Evolutionary conservation across 2,329 filamentous ascomycete species (phyloP).

Genomic region (Penicillium sp.): DNA sequence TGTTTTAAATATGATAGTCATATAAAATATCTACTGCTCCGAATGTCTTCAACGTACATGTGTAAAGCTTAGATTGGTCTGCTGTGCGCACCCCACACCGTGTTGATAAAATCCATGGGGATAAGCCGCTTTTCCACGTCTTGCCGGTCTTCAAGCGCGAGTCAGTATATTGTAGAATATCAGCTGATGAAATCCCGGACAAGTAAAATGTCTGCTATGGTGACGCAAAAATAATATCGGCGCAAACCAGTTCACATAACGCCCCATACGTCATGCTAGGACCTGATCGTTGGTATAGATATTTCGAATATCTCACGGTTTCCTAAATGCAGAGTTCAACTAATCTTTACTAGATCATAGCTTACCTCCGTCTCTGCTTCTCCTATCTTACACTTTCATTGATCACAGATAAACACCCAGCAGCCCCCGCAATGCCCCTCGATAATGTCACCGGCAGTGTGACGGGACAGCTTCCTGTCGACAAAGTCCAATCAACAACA

Average conservation of each 20-base stretch:
- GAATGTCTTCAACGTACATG: neutral
- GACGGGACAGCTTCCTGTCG: slow-evolving; percentile 15
- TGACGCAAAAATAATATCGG: slow-evolving; percentile 17
- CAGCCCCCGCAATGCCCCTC: slow-evolving; percentile 21
- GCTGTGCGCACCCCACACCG: neutral
- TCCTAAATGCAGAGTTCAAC: neutral
- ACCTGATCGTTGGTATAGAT: slow-evolving; percentile 13
- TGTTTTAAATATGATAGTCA: neutral
- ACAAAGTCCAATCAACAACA: slow-evolving; percentile 14
- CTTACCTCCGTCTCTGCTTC: neutral
- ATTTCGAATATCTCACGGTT: neutral
- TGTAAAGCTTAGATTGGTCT: neutral
- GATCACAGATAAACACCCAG: neutral
- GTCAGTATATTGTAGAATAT: neutral
- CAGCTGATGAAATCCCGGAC: too few species aligned
- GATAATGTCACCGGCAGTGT: slow-evolving; percentile 23
- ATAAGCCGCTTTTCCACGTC: neutral
- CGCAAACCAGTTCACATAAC: slow-evolving; percentile 17
- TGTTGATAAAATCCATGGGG: neutral
- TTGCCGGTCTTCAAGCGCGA: neutral
- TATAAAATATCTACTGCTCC: neutral
- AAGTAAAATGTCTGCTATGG: neutral
- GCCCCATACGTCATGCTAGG: slow-evolving; percentile 24
- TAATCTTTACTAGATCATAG: neutral
- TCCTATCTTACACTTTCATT: neutral